phyloP scores from a whole-genome alignment of 306 rosid species.

The Acacia crassicarpa region DNA sequence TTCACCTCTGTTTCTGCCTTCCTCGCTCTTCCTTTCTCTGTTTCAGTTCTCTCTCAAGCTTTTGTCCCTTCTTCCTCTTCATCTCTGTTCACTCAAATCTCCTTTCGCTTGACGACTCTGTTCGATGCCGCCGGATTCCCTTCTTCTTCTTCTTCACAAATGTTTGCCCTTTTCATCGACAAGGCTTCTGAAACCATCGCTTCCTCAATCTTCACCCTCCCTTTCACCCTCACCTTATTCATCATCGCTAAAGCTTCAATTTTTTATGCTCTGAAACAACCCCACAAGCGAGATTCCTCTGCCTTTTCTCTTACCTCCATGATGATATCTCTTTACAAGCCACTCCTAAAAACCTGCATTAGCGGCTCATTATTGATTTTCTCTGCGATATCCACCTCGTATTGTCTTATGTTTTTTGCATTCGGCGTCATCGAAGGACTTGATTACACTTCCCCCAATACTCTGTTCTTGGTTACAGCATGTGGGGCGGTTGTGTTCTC shows the following conservation, averaged over 20 bases:
- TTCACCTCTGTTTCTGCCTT: conserved; percentile 59
- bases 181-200: conserved; percentile 81
- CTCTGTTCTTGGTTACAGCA: conserved; percentile 46
- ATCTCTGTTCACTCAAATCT: conserved; percentile 42
- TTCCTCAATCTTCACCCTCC: conserved; percentile 65
- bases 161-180: conserved; percentile 48
- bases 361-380: conserved; percentile 59
- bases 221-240: conserved; percentile 75
- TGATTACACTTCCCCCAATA: conserved; percentile 45
- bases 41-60: conserved; percentile 68
- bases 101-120: conserved; percentile 48
- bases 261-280: conserved; percentile 46
- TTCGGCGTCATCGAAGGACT: conserved; percentile 48
- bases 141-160: conserved; percentile 51
- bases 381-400: conserved; percentile 68
- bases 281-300: conserved; percentile 30
- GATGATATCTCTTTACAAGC: conserved; percentile 37
- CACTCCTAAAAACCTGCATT: conserved; percentile 53
- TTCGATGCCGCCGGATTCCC: conserved; percentile 82
- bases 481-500: conserved; percentile 70
- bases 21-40: conserved; percentile 72
- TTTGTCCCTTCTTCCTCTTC: conserved; percentile 44
- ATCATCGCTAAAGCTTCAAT: conserved; percentile 67
- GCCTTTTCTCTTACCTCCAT: conserved; percentile 44
- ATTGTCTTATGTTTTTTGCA: conserved; percentile 56